phyloP scores from a whole-genome alignment of 2,329 filamentous ascomycete genomes.

The Daldinia sp. region DNA sequence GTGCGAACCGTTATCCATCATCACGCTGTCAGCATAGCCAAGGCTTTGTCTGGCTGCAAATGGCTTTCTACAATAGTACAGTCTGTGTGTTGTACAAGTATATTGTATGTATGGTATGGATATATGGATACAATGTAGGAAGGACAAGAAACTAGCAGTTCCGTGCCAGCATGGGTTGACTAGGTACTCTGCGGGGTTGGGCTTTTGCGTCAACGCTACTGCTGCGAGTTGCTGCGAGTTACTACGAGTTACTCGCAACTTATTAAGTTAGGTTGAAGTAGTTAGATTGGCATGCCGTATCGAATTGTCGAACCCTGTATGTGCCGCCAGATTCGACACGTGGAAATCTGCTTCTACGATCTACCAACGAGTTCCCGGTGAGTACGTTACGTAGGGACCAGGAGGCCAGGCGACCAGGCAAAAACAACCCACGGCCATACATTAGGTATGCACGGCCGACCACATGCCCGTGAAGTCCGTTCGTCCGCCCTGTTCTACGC shows the following conservation, averaged over 20 bases:
- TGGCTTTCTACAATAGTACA: background rate
- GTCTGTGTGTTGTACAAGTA: background rate
- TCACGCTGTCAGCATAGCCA: slow-evolving; percentile 24
- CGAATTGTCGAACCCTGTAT: slow-evolving; percentile 11
- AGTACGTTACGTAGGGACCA: slow-evolving; percentile 7
- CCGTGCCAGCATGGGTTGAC: slow-evolving; percentile 16
- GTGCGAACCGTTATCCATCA: slow-evolving; percentile 33
- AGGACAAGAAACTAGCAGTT: slow-evolving; percentile 16
- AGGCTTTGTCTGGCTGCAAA: background rate
- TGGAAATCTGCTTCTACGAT: slow-evolving; percentile 26
- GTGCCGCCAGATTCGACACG: slow-evolving; percentile 25
- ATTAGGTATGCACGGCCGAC: background rate
- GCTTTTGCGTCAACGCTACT: slow-evolving; percentile 12
- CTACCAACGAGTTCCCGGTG: slow-evolving; percentile 4
- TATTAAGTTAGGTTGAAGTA: slow-evolving; percentile 16
- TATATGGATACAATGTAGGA: background rate
- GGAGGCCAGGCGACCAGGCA: background rate
- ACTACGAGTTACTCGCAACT: background rate
- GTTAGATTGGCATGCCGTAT: slow-evolving; percentile 20
- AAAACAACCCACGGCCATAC: slow-evolving; percentile 14
- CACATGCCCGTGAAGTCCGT: slow-evolving; percentile 18
- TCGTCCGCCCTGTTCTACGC: slow-evolving; percentile 33
- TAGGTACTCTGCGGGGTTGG: slow-evolving; percentile 27
- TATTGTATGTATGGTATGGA: background rate
- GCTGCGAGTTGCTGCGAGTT: background rate